Evolutionary conservation across 2,329 filamentous ascomycete species (phyloP).

Genomic region (Epichloe uncinata): DNA sequence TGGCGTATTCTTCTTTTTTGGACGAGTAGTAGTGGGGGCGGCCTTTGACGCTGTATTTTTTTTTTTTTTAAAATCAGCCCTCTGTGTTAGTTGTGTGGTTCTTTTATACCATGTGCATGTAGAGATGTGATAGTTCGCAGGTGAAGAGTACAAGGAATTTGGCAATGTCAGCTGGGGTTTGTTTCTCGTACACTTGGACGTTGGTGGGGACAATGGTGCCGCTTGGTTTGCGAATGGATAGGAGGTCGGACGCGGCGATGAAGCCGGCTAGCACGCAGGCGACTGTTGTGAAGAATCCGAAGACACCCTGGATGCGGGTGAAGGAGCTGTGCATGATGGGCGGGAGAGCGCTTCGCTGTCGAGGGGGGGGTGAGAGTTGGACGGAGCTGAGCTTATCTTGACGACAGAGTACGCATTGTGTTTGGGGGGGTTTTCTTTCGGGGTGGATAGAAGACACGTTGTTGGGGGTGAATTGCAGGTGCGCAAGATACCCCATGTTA

Average conservation of each 20-base stretch:
- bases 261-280: conserved; percentile 67
- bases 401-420: neutral
- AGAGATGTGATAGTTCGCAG: neutral
- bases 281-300: conserved; percentile 96
- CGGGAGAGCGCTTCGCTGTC: neutral
- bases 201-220: conserved; percentile 52
- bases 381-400: neutral
- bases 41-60: conserved; percentile 57
- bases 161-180: neutral
- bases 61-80: no score
- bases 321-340: conserved; percentile 73
- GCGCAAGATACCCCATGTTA: no score
- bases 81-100: neutral
- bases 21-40: conserved; percentile 90
- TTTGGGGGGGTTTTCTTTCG: no score
- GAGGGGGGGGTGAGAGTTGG: neutral
- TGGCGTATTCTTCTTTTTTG: conserved; percentile 91
- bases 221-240: conserved; percentile 53
- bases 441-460: no score
- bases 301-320: conserved; percentile 79
- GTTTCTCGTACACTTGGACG: conserved; percentile 62
- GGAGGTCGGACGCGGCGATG: conserved; percentile 68
- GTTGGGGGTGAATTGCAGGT: no score
- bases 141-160: neutral
- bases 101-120: neutral